These are phyloP conservation scores for Alternaria burnsii DNA, from an alignment of 2,329 filamentous ascomycete genomes.

Conservation along the genomic window DNA sequence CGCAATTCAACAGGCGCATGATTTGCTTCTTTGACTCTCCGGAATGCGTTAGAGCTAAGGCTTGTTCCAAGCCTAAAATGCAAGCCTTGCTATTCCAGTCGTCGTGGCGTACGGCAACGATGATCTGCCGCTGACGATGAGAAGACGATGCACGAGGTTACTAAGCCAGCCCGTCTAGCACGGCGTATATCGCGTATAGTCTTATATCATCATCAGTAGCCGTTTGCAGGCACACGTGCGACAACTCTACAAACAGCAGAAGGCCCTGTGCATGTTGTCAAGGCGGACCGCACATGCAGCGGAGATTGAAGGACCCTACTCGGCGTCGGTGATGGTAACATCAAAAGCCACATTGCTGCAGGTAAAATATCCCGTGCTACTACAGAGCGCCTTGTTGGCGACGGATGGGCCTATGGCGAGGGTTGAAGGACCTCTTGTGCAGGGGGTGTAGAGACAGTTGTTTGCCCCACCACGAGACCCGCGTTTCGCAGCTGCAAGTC, in stretches of 20 bases:
- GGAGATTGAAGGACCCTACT: conserved; percentile 4
- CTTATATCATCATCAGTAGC: neutral
- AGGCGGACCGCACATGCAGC: neutral
- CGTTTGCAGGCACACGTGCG: neutral
- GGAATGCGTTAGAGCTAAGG: neutral
- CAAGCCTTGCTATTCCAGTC: conserved; percentile 9
- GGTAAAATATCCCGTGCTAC: neutral
- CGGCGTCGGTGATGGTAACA: neutral
- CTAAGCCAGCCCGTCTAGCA: neutral
- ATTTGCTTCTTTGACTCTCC: neutral
- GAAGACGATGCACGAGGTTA: neutral
- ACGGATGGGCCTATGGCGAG: neutral
- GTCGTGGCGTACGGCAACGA: conserved; percentile 4
- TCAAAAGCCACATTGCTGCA: neutral
- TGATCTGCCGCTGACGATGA: neutral
- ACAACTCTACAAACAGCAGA: neutral
- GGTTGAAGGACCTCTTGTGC: neutral
- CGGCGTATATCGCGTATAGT: neutral
- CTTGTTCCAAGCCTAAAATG: neutral
- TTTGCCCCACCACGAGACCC: conserved; percentile 12
- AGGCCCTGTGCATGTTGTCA: neutral
- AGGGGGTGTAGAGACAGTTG: conserved; percentile 8
- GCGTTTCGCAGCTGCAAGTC: conserved; percentile 6
- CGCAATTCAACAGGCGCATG: neutral
- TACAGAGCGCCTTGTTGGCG: neutral